These are phyloP conservation scores for Beta vulgaris DNA, from an alignment of 148 eudicot genomes.

Conservation along the genomic window DNA sequence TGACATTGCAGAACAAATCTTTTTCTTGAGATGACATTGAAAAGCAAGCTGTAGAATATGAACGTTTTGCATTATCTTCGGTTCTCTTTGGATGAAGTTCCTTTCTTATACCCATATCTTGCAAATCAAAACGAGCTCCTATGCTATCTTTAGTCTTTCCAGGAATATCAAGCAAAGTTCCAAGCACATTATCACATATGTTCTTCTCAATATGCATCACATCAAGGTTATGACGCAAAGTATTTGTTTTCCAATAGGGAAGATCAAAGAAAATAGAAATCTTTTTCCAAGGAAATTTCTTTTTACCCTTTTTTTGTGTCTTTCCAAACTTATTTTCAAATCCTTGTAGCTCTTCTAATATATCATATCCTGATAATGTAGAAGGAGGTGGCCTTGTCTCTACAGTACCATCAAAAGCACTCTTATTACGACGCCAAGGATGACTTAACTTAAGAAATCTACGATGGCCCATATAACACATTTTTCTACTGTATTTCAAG, in stretches of 20 bases:
- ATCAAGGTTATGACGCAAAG: conserved; percentile 19
- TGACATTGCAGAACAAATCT: conserved; percentile 6
- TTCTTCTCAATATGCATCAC: conserved; percentile 31
- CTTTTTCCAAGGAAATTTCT: conserved; percentile 2
- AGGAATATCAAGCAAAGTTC: conserved; percentile 12
- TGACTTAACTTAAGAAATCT: conserved; percentile 8
- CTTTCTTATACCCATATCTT: conserved; percentile 10
- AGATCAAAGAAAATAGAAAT: conserved; percentile 15
- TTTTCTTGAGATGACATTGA: conserved; percentile 6
- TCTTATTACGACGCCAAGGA: conserved; percentile 11
- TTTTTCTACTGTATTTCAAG: conserved; percentile 2
- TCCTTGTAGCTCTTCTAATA: background rate
- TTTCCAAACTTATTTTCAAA: conserved; percentile 14
- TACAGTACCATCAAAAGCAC: conserved; percentile 7
- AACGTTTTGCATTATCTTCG: background rate
- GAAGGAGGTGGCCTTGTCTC: conserved; percentile 13
- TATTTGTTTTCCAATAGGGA: conserved; percentile 10
- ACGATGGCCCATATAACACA: conserved; percentile 14
- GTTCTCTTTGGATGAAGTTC: conserved; percentile 1
- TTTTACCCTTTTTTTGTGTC: background rate
- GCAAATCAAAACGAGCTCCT: conserved; percentile 6
- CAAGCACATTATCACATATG: conserved; percentile 15
- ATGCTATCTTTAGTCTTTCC: conserved; percentile 24
- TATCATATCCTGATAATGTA: background rate
- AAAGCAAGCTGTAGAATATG: background rate